Evolutionary conservation across 495 filamentous ascomycete genomes (phyloP).

Genomic region (Paragyromitra xinjiangensis): DNA sequence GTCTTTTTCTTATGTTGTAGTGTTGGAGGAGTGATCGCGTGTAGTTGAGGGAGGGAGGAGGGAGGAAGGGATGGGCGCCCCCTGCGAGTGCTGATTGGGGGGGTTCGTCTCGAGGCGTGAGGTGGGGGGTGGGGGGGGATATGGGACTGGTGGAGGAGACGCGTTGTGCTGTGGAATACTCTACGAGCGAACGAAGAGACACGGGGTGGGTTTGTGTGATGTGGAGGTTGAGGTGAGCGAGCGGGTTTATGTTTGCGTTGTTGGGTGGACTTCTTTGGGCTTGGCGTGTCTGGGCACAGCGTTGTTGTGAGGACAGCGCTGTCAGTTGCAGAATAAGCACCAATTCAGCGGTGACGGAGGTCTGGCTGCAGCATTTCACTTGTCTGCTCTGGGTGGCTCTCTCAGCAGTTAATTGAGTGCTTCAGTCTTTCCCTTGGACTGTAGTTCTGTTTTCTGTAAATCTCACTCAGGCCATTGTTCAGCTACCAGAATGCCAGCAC

Average conservation of each 20-base stretch:
- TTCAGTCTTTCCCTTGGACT: neutral
- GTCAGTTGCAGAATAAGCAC: neutral
- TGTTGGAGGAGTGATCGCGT: conserved; percentile 26
- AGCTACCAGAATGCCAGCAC: neutral
- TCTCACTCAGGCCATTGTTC: neutral
- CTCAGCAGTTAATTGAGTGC: neutral
- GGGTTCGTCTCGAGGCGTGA: conserved; percentile 1
- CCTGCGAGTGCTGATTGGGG: conserved; percentile 5
- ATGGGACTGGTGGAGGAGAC: neutral
- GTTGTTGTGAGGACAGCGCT: neutral
- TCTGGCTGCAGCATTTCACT: neutral
- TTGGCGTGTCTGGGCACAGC: conserved; percentile 35
- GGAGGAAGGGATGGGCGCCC: conserved; percentile 24
- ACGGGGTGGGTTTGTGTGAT: neutral
- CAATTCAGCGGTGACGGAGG: neutral
- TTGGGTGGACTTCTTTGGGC: conserved; percentile 20
- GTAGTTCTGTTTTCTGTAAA: neutral
- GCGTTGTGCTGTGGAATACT: conserved; percentile 15
- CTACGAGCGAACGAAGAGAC: conserved; percentile 11
- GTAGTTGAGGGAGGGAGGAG: conserved; percentile 22
- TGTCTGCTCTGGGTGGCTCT: neutral
- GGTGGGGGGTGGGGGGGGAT: neutral
- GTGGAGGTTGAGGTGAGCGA: conserved; percentile 8
- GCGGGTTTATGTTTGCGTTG: conserved; percentile 33
- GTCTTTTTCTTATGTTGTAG: too few relatives aligned